Conservation (phyloP, 257 asterid genomes). For the Craterostigma plantagineum region DNA sequence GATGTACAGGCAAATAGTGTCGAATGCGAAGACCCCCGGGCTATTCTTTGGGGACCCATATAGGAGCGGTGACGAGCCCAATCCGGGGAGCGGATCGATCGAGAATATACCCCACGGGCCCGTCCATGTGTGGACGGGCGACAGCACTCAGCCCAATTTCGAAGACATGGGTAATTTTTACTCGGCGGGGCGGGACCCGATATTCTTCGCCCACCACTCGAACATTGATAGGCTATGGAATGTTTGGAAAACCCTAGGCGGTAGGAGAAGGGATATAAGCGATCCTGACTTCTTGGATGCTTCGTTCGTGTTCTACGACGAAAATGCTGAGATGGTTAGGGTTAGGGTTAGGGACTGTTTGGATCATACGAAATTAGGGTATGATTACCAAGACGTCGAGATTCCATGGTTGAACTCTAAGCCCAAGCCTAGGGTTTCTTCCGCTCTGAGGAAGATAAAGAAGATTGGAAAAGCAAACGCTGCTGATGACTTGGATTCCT, state of each 20-base stretch:
- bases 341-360: conserved; percentile 45
- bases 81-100: conserved; percentile 48
- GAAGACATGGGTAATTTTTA: conserved; percentile 82
- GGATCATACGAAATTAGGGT: conserved; percentile 42
- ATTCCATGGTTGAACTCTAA: conserved; percentile 38
- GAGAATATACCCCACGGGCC: conserved; percentile 60
- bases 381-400: conserved; percentile 32
- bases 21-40: conserved; percentile 31
- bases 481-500: conserved; percentile 9
- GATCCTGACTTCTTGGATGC: conserved; percentile 51
- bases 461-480: conserved; percentile 27
- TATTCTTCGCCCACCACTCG: conserved; percentile 63
- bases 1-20: conserved; percentile 71
- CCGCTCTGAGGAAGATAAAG: conserved; percentile 20
- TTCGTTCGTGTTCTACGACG: conserved; percentile 53
- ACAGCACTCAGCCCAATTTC: conserved; percentile 31
- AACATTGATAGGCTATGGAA: conserved; percentile 64
- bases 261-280: conserved; percentile 41
- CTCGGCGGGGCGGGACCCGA: conserved; percentile 70
- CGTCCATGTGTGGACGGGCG: conserved; percentile 69
- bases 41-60: conserved; percentile 55
- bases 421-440: conserved; percentile 37
- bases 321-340: conserved; percentile 60
- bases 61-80: conserved; percentile 45
- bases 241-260: conserved; percentile 56